Evolutionary conservation across 108 stramenopile genomes (phyloP).

Genomic region (Discostella stelligeroides): DNA sequence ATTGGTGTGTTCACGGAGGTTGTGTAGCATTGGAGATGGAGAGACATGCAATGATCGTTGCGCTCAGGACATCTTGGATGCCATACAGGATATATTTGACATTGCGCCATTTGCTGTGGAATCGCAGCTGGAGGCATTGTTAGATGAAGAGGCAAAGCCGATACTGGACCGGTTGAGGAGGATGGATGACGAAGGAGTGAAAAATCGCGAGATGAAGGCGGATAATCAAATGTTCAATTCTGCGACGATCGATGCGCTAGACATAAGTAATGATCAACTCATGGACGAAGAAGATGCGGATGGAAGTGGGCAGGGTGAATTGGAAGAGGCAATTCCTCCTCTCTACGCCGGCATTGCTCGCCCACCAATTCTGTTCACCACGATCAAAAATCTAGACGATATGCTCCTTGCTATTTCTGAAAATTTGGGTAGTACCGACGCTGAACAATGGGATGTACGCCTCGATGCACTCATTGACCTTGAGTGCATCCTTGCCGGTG

Average conservation of each 20-base stretch:
- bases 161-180: constrained; percentile 27
- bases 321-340: constrained; percentile 27
- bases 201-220: background rate
- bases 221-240: background rate
- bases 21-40: background rate
- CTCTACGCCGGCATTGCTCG: constrained; percentile 29
- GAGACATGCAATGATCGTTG: background rate
- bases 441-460: constrained; percentile 51
- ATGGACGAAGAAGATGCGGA: constrained; percentile 19
- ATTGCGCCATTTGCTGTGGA: constrained; percentile 41
- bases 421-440: constrained; percentile 23
- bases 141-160: constrained; percentile 27
- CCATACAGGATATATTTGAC: constrained; percentile 24
- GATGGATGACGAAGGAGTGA: background rate
- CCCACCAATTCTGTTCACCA: constrained; percentile 20
- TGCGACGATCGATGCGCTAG: constrained; percentile 1
- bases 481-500: constrained; percentile 51
- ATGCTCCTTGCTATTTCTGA: constrained; percentile 26
- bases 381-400: constrained; percentile 32
- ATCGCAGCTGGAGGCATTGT: constrained; percentile 40
- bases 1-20: constrained; percentile 2
- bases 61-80: constrained; percentile 5
- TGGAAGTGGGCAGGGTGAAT: background rate
- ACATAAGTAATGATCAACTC: no score
- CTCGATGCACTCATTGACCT: constrained; percentile 39